These are phyloP conservation scores for Capsella bursapastoris DNA, from an alignment of 345 rosid species.

Conservation along the genomic window DNA sequence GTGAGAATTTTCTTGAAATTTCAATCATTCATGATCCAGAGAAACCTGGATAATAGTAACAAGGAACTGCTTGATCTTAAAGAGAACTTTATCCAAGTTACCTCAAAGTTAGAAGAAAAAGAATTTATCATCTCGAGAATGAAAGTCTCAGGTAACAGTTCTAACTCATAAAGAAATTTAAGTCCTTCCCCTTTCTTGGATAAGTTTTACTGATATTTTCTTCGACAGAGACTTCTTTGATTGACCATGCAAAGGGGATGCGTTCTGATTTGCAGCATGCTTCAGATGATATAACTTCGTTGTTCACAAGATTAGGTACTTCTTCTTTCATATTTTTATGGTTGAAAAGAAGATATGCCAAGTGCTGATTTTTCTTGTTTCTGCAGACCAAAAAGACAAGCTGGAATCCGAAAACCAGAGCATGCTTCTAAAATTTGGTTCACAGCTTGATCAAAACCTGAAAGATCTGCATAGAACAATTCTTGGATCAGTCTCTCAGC, in stretches of 20 bases:
- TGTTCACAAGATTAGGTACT: constrained; percentile 77
- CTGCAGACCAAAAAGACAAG: constrained; percentile 69
- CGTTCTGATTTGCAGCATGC: constrained; percentile 75
- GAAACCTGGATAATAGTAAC: constrained; percentile 58
- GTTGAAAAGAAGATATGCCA: background rate
- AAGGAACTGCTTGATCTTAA: constrained; percentile 68
- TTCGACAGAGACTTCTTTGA: constrained; percentile 64
- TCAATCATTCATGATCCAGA: constrained; percentile 49
- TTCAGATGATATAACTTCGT: constrained; percentile 71
- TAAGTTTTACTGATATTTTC: constrained; percentile 1
- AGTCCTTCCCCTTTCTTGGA: constrained; percentile 12
- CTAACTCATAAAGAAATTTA: constrained; percentile 3
- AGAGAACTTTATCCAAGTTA: constrained; percentile 52
- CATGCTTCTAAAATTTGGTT: constrained; percentile 77
- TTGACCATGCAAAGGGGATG: constrained; percentile 69
- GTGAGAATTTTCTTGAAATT: constrained; percentile 15
- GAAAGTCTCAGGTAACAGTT: constrained; percentile 61
- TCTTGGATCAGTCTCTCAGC: constrained; percentile 81
- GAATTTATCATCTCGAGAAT: constrained; percentile 66
- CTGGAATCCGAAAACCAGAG: constrained; percentile 78
- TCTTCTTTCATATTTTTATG: constrained; percentile 23
- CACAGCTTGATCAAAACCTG: constrained; percentile 80
- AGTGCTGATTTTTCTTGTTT: constrained; percentile 27
- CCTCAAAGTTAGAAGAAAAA: constrained; percentile 58
- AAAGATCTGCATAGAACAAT: constrained; percentile 70